Evolutionary conservation across 208 protist species (phyloP).

Genomic region (Acanthamoeba triangularis): DNA sequence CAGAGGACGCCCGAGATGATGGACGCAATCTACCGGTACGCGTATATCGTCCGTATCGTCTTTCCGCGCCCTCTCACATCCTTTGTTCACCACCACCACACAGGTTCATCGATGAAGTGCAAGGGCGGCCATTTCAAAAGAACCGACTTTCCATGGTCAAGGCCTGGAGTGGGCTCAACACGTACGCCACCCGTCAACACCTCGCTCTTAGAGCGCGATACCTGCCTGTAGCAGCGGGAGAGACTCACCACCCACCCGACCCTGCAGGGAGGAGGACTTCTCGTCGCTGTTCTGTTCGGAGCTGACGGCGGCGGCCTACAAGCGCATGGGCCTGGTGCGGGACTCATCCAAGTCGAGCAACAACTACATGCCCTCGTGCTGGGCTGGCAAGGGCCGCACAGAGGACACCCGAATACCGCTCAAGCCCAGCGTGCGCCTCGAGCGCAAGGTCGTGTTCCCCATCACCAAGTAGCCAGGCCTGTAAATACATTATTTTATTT

Average conservation of each 20-base stretch:
- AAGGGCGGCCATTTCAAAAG: slow-evolving; percentile 50
- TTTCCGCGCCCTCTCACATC: background rate
- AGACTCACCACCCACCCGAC: no score
- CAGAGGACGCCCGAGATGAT: slow-evolving; percentile 57
- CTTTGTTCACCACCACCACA: background rate
- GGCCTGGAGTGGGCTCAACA: slow-evolving; percentile 59
- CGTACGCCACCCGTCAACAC: background rate
- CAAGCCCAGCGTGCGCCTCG: background rate
- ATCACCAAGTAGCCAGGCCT: background rate
- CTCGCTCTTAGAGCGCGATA: background rate
- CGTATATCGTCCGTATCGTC: background rate
- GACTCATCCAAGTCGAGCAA: slow-evolving; percentile 41
- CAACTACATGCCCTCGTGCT: slow-evolving; percentile 71
- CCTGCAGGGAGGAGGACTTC: slow-evolving; percentile 38
- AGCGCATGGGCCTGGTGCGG: slow-evolving; percentile 38
- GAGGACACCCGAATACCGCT: slow-evolving; percentile 35
- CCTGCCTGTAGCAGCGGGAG: no score
- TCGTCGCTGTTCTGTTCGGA: slow-evolving; percentile 63
- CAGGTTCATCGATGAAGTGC: slow-evolving; percentile 71
- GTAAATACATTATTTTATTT: background rate
- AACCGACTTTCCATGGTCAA: slow-evolving; percentile 61
- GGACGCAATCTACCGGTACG: slow-evolving; percentile 22
- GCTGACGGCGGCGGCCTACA: slow-evolving; percentile 61
- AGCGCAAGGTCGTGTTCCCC: background rate
- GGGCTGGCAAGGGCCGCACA: slow-evolving; percentile 54